A percentile compares a stretch with the other conserved stretches of the same genome.
Evolutionary conservation across 352 stramenopile genomes (phyloP).

Genomic region (Pythium sp.): DNA sequence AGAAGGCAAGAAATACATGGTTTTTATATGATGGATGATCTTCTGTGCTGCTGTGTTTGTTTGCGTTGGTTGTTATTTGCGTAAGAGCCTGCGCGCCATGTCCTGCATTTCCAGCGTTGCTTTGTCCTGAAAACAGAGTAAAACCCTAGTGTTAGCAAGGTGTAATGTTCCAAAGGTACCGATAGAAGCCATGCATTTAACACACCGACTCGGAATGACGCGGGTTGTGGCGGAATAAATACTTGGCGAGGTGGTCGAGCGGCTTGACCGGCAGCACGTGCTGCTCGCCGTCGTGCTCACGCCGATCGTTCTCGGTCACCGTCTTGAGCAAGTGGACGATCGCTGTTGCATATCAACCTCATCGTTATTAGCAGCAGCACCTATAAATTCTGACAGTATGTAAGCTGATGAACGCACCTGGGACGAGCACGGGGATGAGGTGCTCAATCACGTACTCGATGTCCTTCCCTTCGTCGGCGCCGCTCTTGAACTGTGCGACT

Average conservation of each 20-base stretch:
- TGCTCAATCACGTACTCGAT: conserved; percentile 53
- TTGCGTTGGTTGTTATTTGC: conserved; percentile 28
- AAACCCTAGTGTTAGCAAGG: background rate
- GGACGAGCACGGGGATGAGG: conserved; percentile 51
- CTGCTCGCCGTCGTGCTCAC: conserved; percentile 37
- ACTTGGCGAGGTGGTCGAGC: conserved; percentile 65
- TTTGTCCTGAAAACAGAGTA: conserved; percentile 19
- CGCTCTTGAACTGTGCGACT: conserved; percentile 30
- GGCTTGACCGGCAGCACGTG: conserved; percentile 40
- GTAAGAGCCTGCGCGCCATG: conserved; percentile 26
- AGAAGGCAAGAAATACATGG: background rate
- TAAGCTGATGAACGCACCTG: conserved; percentile 29
- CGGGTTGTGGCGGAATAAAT: conserved; percentile 67
- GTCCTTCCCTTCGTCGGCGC: conserved; percentile 27
- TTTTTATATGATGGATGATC: background rate
- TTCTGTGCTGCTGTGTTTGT: background rate
- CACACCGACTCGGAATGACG: conserved; percentile 45
- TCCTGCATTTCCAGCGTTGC: conserved; percentile 35
- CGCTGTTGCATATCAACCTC: conserved; percentile 18
- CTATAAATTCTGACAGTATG: background rate
- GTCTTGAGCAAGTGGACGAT: conserved; percentile 57
- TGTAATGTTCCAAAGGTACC: background rate
- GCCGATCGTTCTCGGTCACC: conserved; percentile 35
- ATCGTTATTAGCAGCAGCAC: background rate
- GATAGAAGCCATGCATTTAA: background rate